Base-by-base conservation (phyloP, 768 basidiomycete genomes). In the Lanmaoa rubissima region DNA sequence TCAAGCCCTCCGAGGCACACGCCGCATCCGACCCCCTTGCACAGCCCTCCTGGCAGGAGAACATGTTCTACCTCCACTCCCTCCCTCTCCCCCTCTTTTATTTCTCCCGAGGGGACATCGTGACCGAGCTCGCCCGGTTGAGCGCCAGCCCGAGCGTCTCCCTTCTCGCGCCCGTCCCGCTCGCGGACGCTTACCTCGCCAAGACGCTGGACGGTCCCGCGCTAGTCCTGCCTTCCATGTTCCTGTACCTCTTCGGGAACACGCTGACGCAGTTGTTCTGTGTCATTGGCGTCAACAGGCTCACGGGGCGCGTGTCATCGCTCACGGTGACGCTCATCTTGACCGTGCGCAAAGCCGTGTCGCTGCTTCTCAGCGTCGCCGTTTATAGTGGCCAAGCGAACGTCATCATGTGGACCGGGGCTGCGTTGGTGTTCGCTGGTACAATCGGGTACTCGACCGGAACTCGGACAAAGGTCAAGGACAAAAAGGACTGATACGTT, bases 11-110 rank as follows among this genome's bases (percentile, higher is more conserved):
- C 58, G 77, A 44, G 53, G 42, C 51, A 59, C 68, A 51, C 55
- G 54, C 36, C 58, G 64, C 50, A 9, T 66, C 56, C 26, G 53
- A 62, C 50, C 61, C 62, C 1, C 36, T 40, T n/a, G 41, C 55
- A n/a, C 61, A 62, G 42, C 62, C 71, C 0, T 70, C 82, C 43
- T 97, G 94, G 94, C 84, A 88, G 65, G 94, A 97, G 73, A 87
- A 84, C 48, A 85, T 98, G 82, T 98, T 96, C 75, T 98, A 94
- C 75, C 79, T 91, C 21, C 92, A 94, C 71, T 83, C 87, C 65
- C 81, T 93, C 51, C 82, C 86, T 13, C 78, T 94, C 13, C 92
- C 90, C 7, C 79, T 92, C 78, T 93, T 94, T 74, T 57, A 80
- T 56, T 82, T 83, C 54, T 75, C 90, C 39, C 74, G 83, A 1